Conservation (phyloP, 306 rosid species). For the Lathyrus aphaca region DNA sequence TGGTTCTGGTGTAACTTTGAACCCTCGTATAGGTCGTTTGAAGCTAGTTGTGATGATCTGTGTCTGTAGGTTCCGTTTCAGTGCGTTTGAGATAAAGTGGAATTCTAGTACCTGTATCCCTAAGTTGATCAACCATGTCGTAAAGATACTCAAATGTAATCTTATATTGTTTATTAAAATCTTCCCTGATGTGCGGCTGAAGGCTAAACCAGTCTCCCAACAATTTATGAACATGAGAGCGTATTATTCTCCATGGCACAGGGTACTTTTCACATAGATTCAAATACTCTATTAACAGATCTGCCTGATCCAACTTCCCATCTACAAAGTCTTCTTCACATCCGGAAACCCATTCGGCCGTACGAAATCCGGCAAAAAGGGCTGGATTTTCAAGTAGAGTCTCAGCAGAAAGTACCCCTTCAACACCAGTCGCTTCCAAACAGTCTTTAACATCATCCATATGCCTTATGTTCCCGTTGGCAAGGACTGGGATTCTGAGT, state of each 20-base stretch:
- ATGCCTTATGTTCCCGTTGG: conserved; percentile 58
- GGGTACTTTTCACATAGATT: conserved; percentile 81
- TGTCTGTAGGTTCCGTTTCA: conserved; percentile 17
- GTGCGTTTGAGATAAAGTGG: conserved; percentile 66
- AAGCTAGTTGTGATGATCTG: conserved; percentile 21
- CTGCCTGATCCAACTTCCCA: conserved; percentile 76
- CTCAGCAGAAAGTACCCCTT: conserved; percentile 67
- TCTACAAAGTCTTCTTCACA: conserved; percentile 46
- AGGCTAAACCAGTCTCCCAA: conserved; percentile 92
- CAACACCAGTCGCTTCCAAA: conserved; percentile 51
- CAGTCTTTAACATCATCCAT: conserved; percentile 54
- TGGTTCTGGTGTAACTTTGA: conserved; percentile 27
- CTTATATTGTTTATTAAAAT: conserved; percentile 70
- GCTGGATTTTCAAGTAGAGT: conserved; percentile 94
- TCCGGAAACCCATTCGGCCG: conserved; percentile 64
- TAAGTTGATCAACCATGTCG: conserved; percentile 65
- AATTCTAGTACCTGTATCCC: conserved; percentile 71
- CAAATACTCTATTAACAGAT: conserved; percentile 77
- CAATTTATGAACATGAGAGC: conserved; percentile 88
- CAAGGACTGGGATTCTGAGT: conserved; percentile 68
- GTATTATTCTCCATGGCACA: conserved; percentile 95
- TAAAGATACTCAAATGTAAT: conserved; percentile 88
- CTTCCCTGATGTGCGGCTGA: conserved; percentile 92
- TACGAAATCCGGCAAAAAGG: conserved; percentile 81
- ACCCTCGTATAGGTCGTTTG: conserved; percentile 32